Evolutionary conservation across 345 rosid species (phyloP), one percentile per base, ranked within the genome.

Genomic region (Murraya koenigii): DNA sequence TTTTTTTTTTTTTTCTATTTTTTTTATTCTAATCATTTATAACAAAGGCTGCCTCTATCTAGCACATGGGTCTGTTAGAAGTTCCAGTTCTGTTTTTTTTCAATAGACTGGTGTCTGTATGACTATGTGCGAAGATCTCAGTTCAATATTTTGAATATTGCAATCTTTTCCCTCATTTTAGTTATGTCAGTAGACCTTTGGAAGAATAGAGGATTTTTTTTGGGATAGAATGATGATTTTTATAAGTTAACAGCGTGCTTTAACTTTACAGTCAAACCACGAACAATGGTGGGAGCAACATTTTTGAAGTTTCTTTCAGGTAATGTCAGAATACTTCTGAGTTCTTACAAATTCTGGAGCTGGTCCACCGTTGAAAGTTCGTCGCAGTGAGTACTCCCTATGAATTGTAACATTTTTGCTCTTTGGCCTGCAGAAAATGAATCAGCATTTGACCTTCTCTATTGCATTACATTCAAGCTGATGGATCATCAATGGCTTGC

Each of bases 401-500:
- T 36, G 30, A 35, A 38, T 5, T 20, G 22, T 33, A n/a, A 61
- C 35, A 9, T 47, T 41, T 71, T 63, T 66, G 76, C 19, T 39
- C 61, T 80, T 81, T 63, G 15, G 65, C 74, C 41, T 32, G 66
- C 91, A 96, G 99, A 90, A 80, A 89, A 92, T 70, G 98, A 94
- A 80, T 87, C 89, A 64, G 99, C 99, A 4, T 94, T 96, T 85
- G 99, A 96, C 81, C 83, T 91, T 81, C 97, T 96, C 20, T 96
- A 96, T 76, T 94, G 99, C 88, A 92, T 93, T 81, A 90, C 98
- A 14, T 96, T 94, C 91, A 96, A 96, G 90, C 88, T 96, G 77
- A 92, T 96, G 98, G 97, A 96, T 88, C 92, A 89, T 41, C 92
- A 89, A 76, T 96, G 99, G 99, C 98, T 94, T 69, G 56, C 89